A percentile compares a stretch with the other conserved stretches of the same genome.
Conservation (phyloP, 768 basidiomycete genomes). For the Leucocoprinus leucothites region DNA sequence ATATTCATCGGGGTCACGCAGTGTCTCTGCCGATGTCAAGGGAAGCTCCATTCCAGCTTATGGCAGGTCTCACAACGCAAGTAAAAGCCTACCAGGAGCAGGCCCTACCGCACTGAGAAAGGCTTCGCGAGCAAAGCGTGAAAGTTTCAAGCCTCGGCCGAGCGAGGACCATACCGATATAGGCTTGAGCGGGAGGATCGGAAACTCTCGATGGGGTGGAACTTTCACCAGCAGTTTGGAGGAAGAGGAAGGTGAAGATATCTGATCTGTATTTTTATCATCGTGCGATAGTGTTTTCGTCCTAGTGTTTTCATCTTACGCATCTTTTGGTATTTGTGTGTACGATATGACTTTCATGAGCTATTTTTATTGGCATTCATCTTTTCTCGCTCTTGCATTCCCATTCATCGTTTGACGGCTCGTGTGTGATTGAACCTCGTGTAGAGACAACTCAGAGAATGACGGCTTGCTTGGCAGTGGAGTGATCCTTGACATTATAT, state of each 20-base stretch:
- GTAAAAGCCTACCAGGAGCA: slow-evolving; percentile 19
- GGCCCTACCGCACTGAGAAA: slow-evolving; percentile 39
- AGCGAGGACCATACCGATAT: slow-evolving; percentile 54
- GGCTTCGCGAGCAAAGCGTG: slow-evolving; percentile 52
- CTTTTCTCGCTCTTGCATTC: neutral
- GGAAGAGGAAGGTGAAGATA: slow-evolving; percentile 44
- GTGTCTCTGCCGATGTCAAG: slow-evolving; percentile 15
- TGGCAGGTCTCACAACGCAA: slow-evolving; percentile 17
- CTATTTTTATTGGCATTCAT: slow-evolving; percentile 8
- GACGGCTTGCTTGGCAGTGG: too few species aligned
- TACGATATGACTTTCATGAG: slow-evolving; percentile 10
- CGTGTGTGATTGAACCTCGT: too few species aligned
- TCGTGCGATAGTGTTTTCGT: slow-evolving; percentile 14
- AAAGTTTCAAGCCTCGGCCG: slow-evolving; percentile 83
- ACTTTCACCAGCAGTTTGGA: slow-evolving; percentile 34
- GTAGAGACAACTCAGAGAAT: too few species aligned
- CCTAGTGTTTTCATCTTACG: slow-evolving; percentile 8
- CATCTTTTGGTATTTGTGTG: slow-evolving; percentile 10
- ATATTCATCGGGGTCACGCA: slow-evolving; percentile 16
- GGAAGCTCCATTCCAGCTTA: slow-evolving; percentile 11
- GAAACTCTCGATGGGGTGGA: slow-evolving; percentile 25
- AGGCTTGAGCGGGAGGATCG: slow-evolving; percentile 23
- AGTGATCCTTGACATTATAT: too few species aligned
- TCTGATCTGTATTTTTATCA: slow-evolving; percentile 18
- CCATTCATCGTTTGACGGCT: neutral